Evolutionary conservation across 2,329 filamentous ascomycete genomes (phyloP).

Genomic region (Scedosporium dehoogii): DNA sequence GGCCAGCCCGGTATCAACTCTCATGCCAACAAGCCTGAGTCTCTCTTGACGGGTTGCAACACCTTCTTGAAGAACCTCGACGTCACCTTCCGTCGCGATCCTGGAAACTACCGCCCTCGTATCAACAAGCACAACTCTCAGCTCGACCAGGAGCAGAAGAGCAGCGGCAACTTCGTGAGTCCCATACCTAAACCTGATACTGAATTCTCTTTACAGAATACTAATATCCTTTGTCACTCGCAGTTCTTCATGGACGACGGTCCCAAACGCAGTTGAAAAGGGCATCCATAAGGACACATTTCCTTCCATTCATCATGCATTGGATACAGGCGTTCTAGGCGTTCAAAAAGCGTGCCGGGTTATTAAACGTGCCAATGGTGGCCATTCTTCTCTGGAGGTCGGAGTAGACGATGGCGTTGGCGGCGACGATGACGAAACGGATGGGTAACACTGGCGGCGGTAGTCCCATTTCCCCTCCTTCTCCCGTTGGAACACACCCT

Average conservation of each 20-base stretch:
- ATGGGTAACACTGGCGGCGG: slow-evolving; percentile 49
- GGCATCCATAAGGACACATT: slow-evolving; percentile 15
- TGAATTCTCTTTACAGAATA: slow-evolving; percentile 6
- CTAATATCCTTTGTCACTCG: slow-evolving; percentile 13
- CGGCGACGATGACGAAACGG: slow-evolving; percentile 57
- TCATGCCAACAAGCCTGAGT: slow-evolving; percentile 83
- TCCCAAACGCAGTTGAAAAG: slow-evolving; percentile 44
- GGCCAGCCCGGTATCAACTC: slow-evolving; percentile 82
- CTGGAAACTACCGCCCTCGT: slow-evolving; percentile 88
- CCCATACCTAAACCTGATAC: neutral
- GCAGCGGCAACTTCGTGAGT: slow-evolving; percentile 81
- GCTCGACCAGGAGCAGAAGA: slow-evolving; percentile 95
- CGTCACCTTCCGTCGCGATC: slow-evolving; percentile 96
- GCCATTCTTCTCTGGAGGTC: slow-evolving; percentile 19
- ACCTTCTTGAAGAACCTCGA: slow-evolving; percentile 92
- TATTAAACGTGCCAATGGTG: slow-evolving; percentile 14
- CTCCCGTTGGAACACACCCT: neutral
- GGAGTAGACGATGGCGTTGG: slow-evolving; percentile 36
- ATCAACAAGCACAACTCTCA: slow-evolving; percentile 98
- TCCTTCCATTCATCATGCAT: slow-evolving; percentile 25
- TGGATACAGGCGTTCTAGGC: slow-evolving; percentile 38
- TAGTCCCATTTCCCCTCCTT: slow-evolving; percentile 42
- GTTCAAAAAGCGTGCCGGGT: slow-evolving; percentile 33
- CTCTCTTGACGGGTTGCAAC: slow-evolving; percentile 91
- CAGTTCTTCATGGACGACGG: slow-evolving; percentile 92